Conservation (phyloP, 1,284 basidiomycete species). For the Ustilago loliicola region DNA sequence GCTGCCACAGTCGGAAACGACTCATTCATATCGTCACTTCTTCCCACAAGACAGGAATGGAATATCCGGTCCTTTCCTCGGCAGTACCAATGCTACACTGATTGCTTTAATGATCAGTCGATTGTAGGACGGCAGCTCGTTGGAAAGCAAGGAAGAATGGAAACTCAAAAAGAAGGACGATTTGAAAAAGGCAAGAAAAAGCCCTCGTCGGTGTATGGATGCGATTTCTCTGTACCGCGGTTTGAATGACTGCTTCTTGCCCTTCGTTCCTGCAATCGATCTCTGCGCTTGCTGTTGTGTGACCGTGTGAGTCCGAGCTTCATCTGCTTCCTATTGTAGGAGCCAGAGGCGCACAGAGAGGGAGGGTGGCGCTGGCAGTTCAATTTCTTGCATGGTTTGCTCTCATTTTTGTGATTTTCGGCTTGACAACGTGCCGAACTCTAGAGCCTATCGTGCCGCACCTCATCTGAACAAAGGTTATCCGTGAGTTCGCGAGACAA, state of each 20-base stretch:
- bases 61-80: no score
- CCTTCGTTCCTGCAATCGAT: no score
- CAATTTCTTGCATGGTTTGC: no score
- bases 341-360: background rate
- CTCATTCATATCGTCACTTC: background rate
- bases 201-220: constrained; percentile 2
- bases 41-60: background rate
- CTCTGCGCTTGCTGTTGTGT: no score
- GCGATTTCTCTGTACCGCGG: background rate
- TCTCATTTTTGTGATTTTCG: background rate
- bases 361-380: background rate
- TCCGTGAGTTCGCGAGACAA: background rate
- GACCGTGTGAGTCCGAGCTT: no score
- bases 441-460: background rate
- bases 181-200: background rate
- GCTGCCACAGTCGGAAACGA: background rate
- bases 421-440: background rate
- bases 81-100: no score
- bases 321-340: no score
- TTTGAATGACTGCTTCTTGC: background rate
- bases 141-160: background rate
- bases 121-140: background rate
- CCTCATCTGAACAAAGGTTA: constrained; percentile 1
- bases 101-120: no score
- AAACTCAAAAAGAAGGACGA: background rate